phyloP scores from a whole-genome alignment of 2,329 filamentous ascomycete species.

The Scolecobasidium constrictum region DNA sequence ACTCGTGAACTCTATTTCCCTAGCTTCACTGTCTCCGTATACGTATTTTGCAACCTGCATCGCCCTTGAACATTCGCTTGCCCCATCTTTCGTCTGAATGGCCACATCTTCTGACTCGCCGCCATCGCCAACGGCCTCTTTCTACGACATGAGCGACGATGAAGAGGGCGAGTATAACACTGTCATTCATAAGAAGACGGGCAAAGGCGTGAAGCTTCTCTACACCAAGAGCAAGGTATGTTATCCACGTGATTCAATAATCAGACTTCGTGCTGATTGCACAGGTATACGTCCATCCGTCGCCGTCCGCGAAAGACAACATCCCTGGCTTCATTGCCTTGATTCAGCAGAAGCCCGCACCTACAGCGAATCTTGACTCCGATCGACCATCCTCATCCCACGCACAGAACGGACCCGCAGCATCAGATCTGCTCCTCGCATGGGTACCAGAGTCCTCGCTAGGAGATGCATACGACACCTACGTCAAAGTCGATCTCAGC shows the following conservation, averaged over 20 bases:
- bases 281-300: slow-evolving; percentile 91
- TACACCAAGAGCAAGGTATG: slow-evolving; percentile 90
- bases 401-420: slow-evolving; percentile 29
- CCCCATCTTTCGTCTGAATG: too few relatives aligned
- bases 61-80: too few relatives aligned
- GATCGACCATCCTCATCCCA: slow-evolving; percentile 28
- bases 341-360: slow-evolving; percentile 64
- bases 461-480: slow-evolving; percentile 66
- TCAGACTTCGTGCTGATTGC: not conserved
- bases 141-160: slow-evolving; percentile 93
- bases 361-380: slow-evolving; percentile 11
- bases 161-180: slow-evolving; percentile 94
- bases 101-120: too few relatives aligned
- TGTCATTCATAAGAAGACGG: slow-evolving; percentile 66
- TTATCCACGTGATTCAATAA: slow-evolving; percentile 8
- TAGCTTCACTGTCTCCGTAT: too few relatives aligned
- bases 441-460: slow-evolving; percentile 89
- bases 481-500: slow-evolving; percentile 88
- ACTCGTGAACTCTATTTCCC: too few relatives aligned
- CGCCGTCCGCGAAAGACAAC: slow-evolving; percentile 88
- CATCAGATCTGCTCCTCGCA: slow-evolving; percentile 72
- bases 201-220: slow-evolving; percentile 81
- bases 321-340: slow-evolving; percentile 89
- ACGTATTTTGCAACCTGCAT: too few relatives aligned
- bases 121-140: slow-evolving; percentile 72